Conservation (phyloP, 305 asterid genomes). For the Vinca major region DNA sequence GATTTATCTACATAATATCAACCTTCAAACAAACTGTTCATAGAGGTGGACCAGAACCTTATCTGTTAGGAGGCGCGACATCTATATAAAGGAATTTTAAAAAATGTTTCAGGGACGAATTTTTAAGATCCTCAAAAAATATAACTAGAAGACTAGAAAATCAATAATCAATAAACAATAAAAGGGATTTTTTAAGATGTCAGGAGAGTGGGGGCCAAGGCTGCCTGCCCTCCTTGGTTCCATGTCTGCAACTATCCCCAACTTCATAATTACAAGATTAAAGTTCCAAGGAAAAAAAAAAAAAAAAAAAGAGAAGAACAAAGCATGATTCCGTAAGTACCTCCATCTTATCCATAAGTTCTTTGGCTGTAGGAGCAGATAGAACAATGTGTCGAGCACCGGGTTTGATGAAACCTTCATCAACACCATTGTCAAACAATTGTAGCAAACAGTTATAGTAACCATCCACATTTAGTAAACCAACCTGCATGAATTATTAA, state of each 20-base stretch:
- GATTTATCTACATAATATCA: neutral
- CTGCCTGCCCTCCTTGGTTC: too few relatives aligned
- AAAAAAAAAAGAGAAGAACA: neutral
- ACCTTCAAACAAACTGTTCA: neutral
- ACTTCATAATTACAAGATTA: neutral
- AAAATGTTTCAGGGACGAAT: too few relatives aligned
- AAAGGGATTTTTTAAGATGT: too few relatives aligned
- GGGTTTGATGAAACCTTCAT: slow-evolving; percentile 93
- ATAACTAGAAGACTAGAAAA: too few relatives aligned
- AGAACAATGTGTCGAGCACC: slow-evolving; percentile 80
- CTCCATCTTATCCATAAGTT: slow-evolving; percentile 81
- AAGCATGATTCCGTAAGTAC: slow-evolving; percentile 27
- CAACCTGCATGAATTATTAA: slow-evolving; percentile 48
- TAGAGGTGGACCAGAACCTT: too few relatives aligned
- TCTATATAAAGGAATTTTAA: too few relatives aligned
- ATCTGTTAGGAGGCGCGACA: too few relatives aligned
- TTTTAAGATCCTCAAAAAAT: too few relatives aligned
- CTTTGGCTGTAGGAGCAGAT: slow-evolving; percentile 75
- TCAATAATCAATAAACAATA: too few relatives aligned
- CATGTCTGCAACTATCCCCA: neutral
- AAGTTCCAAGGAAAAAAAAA: neutral
- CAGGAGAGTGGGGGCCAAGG: too few relatives aligned
- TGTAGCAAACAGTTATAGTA: slow-evolving; percentile 70
- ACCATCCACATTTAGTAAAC: slow-evolving; percentile 91
- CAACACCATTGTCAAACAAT: slow-evolving; percentile 88